phyloP scores from a whole-genome alignment of 495 filamentous ascomycete species.

The Pseudomonodictys pantanalensis region DNA sequence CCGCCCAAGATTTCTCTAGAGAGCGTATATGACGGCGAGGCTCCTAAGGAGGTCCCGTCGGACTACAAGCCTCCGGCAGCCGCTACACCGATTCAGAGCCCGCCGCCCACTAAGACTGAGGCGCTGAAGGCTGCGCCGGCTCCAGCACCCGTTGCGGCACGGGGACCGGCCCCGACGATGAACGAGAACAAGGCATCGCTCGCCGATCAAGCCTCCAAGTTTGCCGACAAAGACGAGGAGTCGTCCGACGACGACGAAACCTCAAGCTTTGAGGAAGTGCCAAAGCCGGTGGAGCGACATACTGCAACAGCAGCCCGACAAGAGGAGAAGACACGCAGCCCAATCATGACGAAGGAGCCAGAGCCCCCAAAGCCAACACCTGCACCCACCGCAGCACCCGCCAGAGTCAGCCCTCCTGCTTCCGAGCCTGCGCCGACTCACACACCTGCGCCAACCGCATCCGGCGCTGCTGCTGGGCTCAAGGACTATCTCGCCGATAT shows the following conservation, averaged over 20 bases:
- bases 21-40: slow-evolving; percentile 81
- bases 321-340: slow-evolving; percentile 33
- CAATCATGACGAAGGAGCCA: slow-evolving; percentile 26
- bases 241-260: slow-evolving; percentile 60
- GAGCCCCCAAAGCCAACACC: slow-evolving; percentile 39
- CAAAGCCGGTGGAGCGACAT: slow-evolving; percentile 59
- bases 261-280: slow-evolving; percentile 78
- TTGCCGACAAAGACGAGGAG: slow-evolving; percentile 68
- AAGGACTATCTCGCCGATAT: slow-evolving; percentile 56
- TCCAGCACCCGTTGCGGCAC: slow-evolving; percentile 43
- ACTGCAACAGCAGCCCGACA: slow-evolving; percentile 30
- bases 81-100: slow-evolving; percentile 45
- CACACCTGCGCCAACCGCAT: slow-evolving; percentile 32
- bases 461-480: slow-evolving; percentile 37
- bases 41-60: slow-evolving; percentile 67
- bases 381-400: slow-evolving; percentile 33
- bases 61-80: slow-evolving; percentile 57
- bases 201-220: slow-evolving; percentile 77
- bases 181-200: slow-evolving; percentile 83
- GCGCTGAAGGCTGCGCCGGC: slow-evolving; percentile 43
- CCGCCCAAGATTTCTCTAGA: slow-evolving; percentile 91
- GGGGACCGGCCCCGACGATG: slow-evolving; percentile 62
- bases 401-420: slow-evolving; percentile 2
- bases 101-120: slow-evolving; percentile 55
- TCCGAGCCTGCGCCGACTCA: slow-evolving; percentile 16